A percentile compares a stretch with the other conserved stretches of the same genome.
These are phyloP conservation scores for Fusarium siculi DNA, from an alignment of 2,329 filamentous ascomycete genomes.

Conservation along the genomic window DNA sequence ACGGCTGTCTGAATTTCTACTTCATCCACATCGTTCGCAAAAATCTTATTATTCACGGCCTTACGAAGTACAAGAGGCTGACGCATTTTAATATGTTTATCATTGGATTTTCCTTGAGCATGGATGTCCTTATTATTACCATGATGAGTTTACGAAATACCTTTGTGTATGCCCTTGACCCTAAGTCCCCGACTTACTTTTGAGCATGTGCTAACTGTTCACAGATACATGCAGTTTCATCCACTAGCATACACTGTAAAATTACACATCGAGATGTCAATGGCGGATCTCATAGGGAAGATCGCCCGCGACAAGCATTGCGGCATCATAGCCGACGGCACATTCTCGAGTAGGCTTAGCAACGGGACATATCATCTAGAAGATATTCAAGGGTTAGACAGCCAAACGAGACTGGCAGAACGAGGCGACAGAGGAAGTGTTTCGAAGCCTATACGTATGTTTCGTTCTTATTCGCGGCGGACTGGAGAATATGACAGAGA, in stretches of 20 bases:
- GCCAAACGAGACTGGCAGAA: background rate
- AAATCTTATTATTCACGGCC: slow-evolving; percentile 36
- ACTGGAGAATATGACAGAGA: slow-evolving; percentile 27
- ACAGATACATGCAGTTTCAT: slow-evolving; percentile 59
- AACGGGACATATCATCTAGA: slow-evolving; percentile 22
- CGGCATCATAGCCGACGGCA: slow-evolving; percentile 30
- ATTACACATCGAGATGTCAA: slow-evolving; percentile 64
- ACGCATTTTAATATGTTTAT: slow-evolving; percentile 46
- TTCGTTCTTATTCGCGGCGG: slow-evolving; percentile 14
- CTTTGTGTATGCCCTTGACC: slow-evolving; percentile 36
- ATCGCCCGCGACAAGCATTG: slow-evolving; percentile 43
- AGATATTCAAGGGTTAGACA: background rate
- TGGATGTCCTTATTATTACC: slow-evolving; percentile 43
- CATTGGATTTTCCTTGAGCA: slow-evolving; percentile 42
- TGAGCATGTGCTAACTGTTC: background rate
- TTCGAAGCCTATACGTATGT: slow-evolving; percentile 24
- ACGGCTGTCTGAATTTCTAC: slow-evolving; percentile 39
- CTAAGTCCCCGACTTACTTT: rapidly evolving
- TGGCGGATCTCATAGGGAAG: slow-evolving; percentile 62
- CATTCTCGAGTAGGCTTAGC: slow-evolving; percentile 29
- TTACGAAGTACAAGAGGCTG: slow-evolving; percentile 41
- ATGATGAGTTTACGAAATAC: slow-evolving; percentile 45
- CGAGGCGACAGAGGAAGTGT: background rate
- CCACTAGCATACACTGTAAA: slow-evolving; percentile 65
- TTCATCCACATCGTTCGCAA: slow-evolving; percentile 40